Conservation (phyloP, 768 basidiomycete genomes). For the Gloeostereum incarnatum region DNA sequence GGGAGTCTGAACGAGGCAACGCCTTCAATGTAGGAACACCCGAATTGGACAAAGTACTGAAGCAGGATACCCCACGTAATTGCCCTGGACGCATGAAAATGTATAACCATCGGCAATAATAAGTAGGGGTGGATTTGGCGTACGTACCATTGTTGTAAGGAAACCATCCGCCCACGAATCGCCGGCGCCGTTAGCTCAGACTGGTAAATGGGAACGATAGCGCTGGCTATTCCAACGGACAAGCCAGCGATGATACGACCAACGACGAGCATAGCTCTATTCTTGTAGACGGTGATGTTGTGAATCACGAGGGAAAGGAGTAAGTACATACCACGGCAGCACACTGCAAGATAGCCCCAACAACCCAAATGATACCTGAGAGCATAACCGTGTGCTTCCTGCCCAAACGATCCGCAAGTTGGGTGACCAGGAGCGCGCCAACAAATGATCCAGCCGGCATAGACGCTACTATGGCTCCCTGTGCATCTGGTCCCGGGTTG, state of each 20-base stretch:
- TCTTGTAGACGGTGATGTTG: constrained; percentile 20
- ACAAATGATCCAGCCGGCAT: constrained; percentile 72
- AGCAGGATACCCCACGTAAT: constrained; percentile 75
- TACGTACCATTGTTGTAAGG: constrained; percentile 63
- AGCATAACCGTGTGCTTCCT: constrained; percentile 60
- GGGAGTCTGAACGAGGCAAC: constrained; percentile 72
- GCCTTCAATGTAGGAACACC: constrained; percentile 65
- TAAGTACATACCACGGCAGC: constrained; percentile 32
- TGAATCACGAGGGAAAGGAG: constrained; percentile 2
- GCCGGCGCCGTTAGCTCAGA: constrained; percentile 64
- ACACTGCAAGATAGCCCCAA: constrained; percentile 67
- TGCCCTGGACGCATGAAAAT: constrained; percentile 26
- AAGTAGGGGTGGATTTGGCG: not conserved
- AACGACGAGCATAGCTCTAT: constrained; percentile 68
- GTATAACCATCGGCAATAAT: not conserved
- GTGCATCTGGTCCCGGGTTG: constrained; percentile 38
- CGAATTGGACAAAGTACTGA: constrained; percentile 71
- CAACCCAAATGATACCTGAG: constrained; percentile 61
- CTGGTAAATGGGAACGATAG: constrained; percentile 67
- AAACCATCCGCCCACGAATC: constrained; percentile 69
- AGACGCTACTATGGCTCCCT: constrained; percentile 69
- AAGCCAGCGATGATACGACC: constrained; percentile 62
- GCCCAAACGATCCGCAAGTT: constrained; percentile 56
- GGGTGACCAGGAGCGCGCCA: constrained; percentile 54
- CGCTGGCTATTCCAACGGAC: constrained; percentile 57